phyloP scores from a whole-genome alignment of 2,329 filamentous ascomycete genomes.

The Zasmidium citrigriseum region DNA sequence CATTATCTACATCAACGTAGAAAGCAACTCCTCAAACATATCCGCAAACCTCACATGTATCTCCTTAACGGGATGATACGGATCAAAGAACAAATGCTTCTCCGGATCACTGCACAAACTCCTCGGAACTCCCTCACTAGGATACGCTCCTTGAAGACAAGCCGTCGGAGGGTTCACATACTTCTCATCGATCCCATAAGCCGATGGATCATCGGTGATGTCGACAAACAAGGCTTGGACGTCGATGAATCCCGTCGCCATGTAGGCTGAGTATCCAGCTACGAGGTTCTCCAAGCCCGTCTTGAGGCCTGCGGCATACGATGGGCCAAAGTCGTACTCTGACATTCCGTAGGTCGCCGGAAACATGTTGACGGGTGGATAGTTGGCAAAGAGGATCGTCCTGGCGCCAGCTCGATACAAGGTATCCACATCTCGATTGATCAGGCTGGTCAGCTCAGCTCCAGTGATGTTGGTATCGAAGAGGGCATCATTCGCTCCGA shows the following conservation, averaged over 20 bases:
- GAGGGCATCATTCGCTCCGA: conserved; percentile 6
- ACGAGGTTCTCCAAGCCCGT: conserved; percentile 1
- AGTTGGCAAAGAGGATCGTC: neutral
- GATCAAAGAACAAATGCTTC: conserved; percentile 11
- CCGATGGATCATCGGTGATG: conserved; percentile 1
- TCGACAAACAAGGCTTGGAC: conserved; percentile 1
- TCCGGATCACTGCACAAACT: conserved; percentile 4
- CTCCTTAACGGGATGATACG: conserved; percentile 7
- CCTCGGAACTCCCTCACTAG: neutral
- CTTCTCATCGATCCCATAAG: conserved; percentile 1
- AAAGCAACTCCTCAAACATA: conserved; percentile 4
- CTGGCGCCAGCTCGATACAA: conserved; percentile 1
- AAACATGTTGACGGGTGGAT: conserved; percentile 1
- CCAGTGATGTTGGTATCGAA: conserved; percentile 4
- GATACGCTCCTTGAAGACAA: neutral
- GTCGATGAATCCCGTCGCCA: conserved; percentile 1
- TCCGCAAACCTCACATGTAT: conserved; percentile 7
- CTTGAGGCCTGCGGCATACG: neutral
- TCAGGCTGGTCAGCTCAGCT: conserved; percentile 1
- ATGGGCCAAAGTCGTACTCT: neutral
- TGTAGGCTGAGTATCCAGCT: conserved; percentile 4
- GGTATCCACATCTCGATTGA: conserved; percentile 8
- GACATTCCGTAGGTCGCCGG: neutral
- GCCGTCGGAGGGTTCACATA: conserved; percentile 8
- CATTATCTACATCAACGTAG: neutral